Conservation (phyloP, 352 stramenopile species). For the Phytophthora europaea region DNA sequence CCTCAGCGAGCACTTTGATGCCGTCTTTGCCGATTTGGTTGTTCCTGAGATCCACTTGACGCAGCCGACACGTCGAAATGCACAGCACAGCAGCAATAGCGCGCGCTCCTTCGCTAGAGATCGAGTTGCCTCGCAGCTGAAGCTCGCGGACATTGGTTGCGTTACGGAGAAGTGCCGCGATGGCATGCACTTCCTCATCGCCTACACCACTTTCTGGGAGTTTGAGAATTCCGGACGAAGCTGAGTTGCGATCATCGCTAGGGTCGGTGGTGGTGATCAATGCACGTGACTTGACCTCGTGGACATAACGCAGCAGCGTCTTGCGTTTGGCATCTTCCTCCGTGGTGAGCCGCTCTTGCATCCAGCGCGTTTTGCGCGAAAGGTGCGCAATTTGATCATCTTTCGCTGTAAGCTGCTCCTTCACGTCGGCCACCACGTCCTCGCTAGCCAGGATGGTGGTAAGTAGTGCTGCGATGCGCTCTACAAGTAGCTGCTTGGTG, state of each 20-base stretch:
- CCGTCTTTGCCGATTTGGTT: slow-evolving; percentile 95
- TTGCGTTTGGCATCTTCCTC: slow-evolving; percentile 97
- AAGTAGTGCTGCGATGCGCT: slow-evolving; percentile 89
- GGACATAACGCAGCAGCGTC: slow-evolving; percentile 95
- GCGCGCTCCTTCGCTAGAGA: slow-evolving; percentile 93
- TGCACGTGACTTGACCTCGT: slow-evolving; percentile 91
- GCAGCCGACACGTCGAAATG: slow-evolving; percentile 75
- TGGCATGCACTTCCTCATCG: slow-evolving; percentile 97
- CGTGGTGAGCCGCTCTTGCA: slow-evolving; percentile 87
- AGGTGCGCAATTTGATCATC: slow-evolving; percentile 90
- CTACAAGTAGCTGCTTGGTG: slow-evolving; percentile 93
- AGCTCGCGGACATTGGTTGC: slow-evolving; percentile 93
- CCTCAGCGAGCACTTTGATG: slow-evolving; percentile 94
- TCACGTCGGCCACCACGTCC: slow-evolving; percentile 66
- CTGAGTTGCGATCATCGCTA: slow-evolving; percentile 11
- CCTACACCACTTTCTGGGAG: slow-evolving; percentile 92
- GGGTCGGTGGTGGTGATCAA: slow-evolving; percentile 21
- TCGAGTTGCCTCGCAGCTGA: slow-evolving; percentile 92
- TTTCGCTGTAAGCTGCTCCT: slow-evolving; percentile 61
- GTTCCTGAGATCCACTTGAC: slow-evolving; percentile 91
- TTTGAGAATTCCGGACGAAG: slow-evolving; percentile 56
- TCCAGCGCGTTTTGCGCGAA: slow-evolving; percentile 67
- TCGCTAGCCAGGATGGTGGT: slow-evolving; percentile 78
- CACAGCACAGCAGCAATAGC: slow-evolving; percentile 94
- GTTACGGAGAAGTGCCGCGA: slow-evolving; percentile 94